Evolutionary conservation across 2,329 filamentous ascomycete genomes (phyloP).

Genomic region (Endoconidiophora polonica): DNA sequence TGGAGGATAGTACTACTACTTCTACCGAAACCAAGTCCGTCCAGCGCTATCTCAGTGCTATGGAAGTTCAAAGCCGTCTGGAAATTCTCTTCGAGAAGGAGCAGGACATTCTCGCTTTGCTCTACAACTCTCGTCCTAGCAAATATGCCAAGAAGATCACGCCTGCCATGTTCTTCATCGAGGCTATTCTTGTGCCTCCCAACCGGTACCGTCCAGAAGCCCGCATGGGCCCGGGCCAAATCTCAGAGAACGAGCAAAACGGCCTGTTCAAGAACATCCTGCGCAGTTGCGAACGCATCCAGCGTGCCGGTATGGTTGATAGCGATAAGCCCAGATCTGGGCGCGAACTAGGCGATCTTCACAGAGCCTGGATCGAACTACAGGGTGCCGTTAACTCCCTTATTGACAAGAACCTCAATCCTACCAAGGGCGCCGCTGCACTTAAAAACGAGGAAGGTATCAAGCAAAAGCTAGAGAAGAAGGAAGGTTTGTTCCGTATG

Average conservation of each 20-base stretch:
- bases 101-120: constrained; percentile 62
- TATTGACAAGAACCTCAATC: constrained; percentile 78
- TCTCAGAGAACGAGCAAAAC: constrained; percentile 82
- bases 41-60: constrained; percentile 65
- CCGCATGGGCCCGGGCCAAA: constrained; percentile 59
- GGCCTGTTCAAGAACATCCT: constrained; percentile 73
- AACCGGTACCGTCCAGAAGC: constrained; percentile 85
- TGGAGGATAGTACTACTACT: constrained; percentile 19
- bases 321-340: background rate
- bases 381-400: constrained; percentile 87
- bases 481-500: constrained; percentile 93
- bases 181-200: constrained; percentile 72
- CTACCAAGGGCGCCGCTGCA: constrained; percentile 59
- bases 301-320: constrained; percentile 9
- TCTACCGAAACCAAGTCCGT: constrained; percentile 22
- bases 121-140: constrained; percentile 62
- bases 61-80: constrained; percentile 68
- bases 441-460: constrained; percentile 79
- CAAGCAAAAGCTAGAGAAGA: constrained; percentile 96
- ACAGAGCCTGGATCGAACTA: constrained; percentile 65
- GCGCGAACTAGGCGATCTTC: constrained; percentile 56
- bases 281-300: constrained; percentile 44
- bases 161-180: constrained; percentile 88
- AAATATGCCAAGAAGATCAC: constrained; percentile 42
- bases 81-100: constrained; percentile 73